Base-by-base conservation (phyloP, 192 early-diverging fungal species). In the Dissophora globulifera region DNA sequence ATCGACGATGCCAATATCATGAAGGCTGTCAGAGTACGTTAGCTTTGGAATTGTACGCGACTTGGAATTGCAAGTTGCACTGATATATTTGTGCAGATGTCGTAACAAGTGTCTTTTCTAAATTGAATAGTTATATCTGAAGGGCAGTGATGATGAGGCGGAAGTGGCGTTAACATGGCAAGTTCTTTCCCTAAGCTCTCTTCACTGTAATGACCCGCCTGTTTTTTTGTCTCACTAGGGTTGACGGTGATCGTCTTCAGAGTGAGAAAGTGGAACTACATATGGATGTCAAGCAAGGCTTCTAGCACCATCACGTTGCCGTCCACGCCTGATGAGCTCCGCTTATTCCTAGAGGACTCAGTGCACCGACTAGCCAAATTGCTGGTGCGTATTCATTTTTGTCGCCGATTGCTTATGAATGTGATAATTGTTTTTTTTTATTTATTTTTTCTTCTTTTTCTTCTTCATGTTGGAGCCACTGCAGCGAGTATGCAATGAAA, bases 1-100 rank as follows among this genome's bases (percentile, higher is more conserved):
- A 30, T 67, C 25, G 65, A 67, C 17, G 65, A 67, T 29, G 55
- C 19, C 15, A 67, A 50, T 1, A 51, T 67, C 32, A 57, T 58
- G 65, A 57, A 58, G 40, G 65, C 55, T n/a, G 55, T 67, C n/a
- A 56, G 64, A 57, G 64, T 58, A 67, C 49, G 54, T 23, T 41
- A 38, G 11, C n/a, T 41, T 54, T 67, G n/a, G 6, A 13, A 23
- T 48, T 17, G 33, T 50, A n/a, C 49, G 4, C 30, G 29, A 50
- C 19, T 3, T 49, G 49, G 45, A n/a, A n/a, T n/a, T n/a, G n/a
- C n/a, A n/a, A n/a, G n/a, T n/a, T n/a, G n/a, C n/a, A n/a, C n/a
- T n/a, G 15, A 32, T n/a, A 2, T 25, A 25, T 47, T 40, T 27
- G 25, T 19, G 33, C 38, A 65, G 23, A 45, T 42, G 35, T n/a